Base-by-base conservation (phyloP, 345 rosid species). In the Durio zibethinus region DNA sequence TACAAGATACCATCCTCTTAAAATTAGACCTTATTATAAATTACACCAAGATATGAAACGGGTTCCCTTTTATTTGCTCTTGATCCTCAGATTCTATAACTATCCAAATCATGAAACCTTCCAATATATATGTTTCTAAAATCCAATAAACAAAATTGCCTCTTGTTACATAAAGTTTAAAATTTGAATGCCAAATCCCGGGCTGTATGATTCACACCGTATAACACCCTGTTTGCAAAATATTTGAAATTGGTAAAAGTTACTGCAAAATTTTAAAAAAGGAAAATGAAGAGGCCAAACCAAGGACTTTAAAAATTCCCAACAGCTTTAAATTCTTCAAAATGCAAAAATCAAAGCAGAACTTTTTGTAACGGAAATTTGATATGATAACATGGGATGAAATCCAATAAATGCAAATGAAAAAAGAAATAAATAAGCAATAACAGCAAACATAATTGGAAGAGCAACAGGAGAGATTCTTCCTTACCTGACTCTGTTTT, bases 61-160 rank as follows among this genome's bases (percentile, higher is more conserved):
- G 50, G 12, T 16, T 18, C 16, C 53, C 82, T 68, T 27, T 33
- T 25, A 74, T 74, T 18, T 50, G 68, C 36, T 53, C 25, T 20
- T 47, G 50, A 77, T 76, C 85, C 72, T 80, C 40, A 68, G 74
- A 64, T 53, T 68, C 38, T 29, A 36, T 16, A 50, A 76, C 53
- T 21, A 71, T 65, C 71, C 70, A 73, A 78, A 77, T 74, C 78
- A 75, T 20, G 48, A 72, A 61, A 2, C 42, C 40, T 45, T 78
- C 38, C 73, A 43, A 66, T n/a, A 72, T 43, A 60, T 10, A 72
- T 38, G 56, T 20, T 53, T 27, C 50, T 45, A 78, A 57, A 43
- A 52, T 20, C 29, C 43, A 33, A 70, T 31, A 70, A 42, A 64
- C n/a, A n/a, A 77, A 64, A 14, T 15, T 23, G 38, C 64, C 45